Percentiles rank a stretch among this genome's conserved stretches.
Conservation (phyloP, 768 basidiomycete genomes). For the Nevesoporus exiguus region DNA sequence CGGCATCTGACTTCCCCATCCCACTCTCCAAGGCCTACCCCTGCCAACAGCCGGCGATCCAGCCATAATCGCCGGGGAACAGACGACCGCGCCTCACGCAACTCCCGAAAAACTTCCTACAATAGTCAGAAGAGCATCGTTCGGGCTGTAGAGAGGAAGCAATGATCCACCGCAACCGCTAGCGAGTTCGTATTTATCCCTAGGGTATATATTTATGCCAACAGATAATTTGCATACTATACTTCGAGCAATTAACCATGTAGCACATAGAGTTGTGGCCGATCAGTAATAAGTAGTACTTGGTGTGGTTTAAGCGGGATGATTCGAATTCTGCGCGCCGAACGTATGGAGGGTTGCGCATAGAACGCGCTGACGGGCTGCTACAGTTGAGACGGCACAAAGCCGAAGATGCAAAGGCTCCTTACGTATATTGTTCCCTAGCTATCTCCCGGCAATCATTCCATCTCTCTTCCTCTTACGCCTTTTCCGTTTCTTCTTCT, state of each 20-base stretch:
- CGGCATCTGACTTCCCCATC: constrained; percentile 11
- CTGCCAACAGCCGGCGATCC: constrained; percentile 17
- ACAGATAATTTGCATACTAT: constrained; percentile 6
- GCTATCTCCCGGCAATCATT: constrained; percentile 17
- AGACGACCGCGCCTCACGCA: constrained; percentile 5
- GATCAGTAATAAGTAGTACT: not conserved
- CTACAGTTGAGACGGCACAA: not conserved
- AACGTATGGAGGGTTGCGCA: not conserved
- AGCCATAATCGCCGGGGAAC: constrained; percentile 14
- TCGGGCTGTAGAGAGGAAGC: constrained; percentile 7
- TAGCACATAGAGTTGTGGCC: not conserved
- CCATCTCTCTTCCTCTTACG: constrained; percentile 52
- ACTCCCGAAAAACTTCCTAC: constrained; percentile 20
- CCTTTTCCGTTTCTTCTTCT: constrained; percentile 49
- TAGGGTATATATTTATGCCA: constrained; percentile 21
- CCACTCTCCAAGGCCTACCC: constrained; percentile 16
- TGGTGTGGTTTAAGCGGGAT: not conserved
- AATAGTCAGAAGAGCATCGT: constrained; percentile 9
- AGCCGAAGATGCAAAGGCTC: not conserved
- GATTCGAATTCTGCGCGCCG: not conserved
- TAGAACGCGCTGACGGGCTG: constrained; percentile 4
- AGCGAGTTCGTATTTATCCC: constrained; percentile 10
- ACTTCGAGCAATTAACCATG: not conserved
- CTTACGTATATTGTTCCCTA: constrained; percentile 17
- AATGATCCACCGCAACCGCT: constrained; percentile 2